phyloP scores from a whole-genome alignment of 768 basidiomycete species.

The Cantharellus cinnabarinus region DNA sequence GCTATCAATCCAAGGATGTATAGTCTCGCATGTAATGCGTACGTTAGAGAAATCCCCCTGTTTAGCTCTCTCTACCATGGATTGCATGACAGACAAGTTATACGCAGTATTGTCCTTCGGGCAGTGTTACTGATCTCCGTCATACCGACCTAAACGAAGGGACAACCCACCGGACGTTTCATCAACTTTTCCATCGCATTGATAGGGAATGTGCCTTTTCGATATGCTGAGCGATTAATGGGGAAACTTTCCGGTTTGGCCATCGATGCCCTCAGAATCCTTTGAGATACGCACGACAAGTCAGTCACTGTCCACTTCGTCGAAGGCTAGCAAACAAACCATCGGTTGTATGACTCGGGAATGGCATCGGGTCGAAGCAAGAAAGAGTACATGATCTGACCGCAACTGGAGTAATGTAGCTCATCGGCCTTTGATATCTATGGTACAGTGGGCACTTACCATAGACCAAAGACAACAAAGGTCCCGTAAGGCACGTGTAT shows the following conservation, averaged over 20 bases:
- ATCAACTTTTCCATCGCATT: neutral
- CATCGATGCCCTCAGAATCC: neutral
- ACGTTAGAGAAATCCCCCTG: neutral
- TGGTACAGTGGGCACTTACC: conserved; percentile 22
- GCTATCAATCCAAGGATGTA: conserved; percentile 53
- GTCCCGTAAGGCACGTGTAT: conserved; percentile 67
- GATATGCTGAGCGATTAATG: neutral
- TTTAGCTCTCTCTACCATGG: neutral
- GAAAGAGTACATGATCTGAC: conserved; percentile 70
- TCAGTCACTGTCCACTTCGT: neutral
- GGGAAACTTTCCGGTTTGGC: neutral
- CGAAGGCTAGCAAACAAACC: conserved; percentile 25
- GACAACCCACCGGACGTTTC: neutral
- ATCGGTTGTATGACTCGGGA: conserved; percentile 47
- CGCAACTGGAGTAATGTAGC: conserved; percentile 29
- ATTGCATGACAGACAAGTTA: neutral
- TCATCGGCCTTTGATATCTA: neutral
- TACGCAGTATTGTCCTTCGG: neutral
- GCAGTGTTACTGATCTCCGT: neutral
- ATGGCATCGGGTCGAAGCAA: conserved; percentile 67
- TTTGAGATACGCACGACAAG: neutral
- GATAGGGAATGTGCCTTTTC: neutral
- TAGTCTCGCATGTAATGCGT: conserved; percentile 15
- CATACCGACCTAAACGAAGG: neutral
- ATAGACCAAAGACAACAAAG: conserved; percentile 56